Percentiles rank a stretch among this genome's conserved stretches.
Evolutionary conservation across 106 monocot species (phyloP).

Genomic region (Vanilla planifolia): DNA sequence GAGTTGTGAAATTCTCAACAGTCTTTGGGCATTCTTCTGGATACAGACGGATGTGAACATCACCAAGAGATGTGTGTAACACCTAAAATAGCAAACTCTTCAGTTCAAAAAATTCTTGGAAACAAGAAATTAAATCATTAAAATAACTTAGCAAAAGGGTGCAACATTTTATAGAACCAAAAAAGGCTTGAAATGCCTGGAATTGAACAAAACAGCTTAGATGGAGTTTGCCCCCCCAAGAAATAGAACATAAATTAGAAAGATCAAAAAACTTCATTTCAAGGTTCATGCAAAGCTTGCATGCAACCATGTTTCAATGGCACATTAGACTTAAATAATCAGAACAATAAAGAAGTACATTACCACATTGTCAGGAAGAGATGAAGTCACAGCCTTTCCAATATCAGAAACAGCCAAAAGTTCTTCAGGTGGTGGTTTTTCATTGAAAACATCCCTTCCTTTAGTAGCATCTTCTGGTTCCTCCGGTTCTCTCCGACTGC

Average conservation of each 20-base stretch:
- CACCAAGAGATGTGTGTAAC: slow-evolving; percentile 86
- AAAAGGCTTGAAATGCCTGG: no score
- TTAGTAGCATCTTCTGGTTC: slow-evolving; percentile 97
- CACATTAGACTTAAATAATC: not conserved
- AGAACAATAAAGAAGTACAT: slow-evolving; percentile 7
- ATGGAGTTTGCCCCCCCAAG: no score
- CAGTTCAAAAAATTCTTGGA: slow-evolving; percentile 2
- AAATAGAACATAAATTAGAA: not conserved
- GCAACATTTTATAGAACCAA: no score
- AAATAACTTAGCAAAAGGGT: no score
- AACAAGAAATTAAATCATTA: no score
- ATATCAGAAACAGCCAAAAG: slow-evolving; percentile 91
- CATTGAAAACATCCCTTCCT: slow-evolving; percentile 97
- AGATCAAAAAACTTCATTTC: no score
- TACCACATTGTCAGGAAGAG: slow-evolving; percentile 88
- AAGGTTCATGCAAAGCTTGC: no score
- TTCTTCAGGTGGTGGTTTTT: slow-evolving; percentile 97
- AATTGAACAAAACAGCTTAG: no score
- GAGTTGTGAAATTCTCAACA: slow-evolving; percentile 98
- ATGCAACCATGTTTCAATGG: no score
- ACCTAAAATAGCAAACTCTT: slow-evolving; percentile 35
- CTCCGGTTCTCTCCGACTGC: slow-evolving; percentile 84
- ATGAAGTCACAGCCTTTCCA: slow-evolving; percentile 75
- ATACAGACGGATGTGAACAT: slow-evolving; percentile 83
- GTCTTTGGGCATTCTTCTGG: slow-evolving; percentile 99